Evolutionary conservation across 108 stramenopile species (phyloP).

Genomic region (Chaetoceros tenuissimus): DNA sequence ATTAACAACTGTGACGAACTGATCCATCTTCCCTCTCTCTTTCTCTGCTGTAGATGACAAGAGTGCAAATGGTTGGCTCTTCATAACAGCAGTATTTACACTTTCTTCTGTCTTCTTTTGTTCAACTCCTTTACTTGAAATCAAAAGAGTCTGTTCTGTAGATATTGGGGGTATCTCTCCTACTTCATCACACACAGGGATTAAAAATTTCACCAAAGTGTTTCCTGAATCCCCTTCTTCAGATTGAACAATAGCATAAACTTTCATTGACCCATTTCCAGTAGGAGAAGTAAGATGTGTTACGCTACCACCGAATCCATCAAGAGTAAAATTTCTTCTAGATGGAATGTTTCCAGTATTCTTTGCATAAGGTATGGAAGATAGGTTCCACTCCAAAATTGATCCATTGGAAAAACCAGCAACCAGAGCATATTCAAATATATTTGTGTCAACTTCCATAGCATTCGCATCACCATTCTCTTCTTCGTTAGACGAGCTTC

Average conservation of each 20-base stretch:
- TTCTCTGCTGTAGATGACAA: slow-evolving; percentile 2
- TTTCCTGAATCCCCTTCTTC: not conserved
- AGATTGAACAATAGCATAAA: not conserved
- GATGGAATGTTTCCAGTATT: not conserved
- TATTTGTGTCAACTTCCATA: not conserved
- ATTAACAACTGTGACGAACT: slow-evolving; percentile 18
- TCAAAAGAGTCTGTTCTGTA: not conserved
- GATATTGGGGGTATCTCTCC: not conserved
- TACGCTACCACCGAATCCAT: not conserved
- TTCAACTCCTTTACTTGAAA: not conserved
- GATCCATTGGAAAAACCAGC: not conserved
- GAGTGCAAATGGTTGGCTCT: slow-evolving; percentile 12
- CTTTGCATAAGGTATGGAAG: not conserved
- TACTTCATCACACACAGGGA: not conserved
- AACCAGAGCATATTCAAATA: not conserved
- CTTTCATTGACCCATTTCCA: not conserved
- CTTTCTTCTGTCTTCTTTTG: not conserved
- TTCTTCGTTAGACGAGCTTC: not conserved
- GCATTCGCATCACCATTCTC: not conserved
- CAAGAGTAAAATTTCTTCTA: not conserved
- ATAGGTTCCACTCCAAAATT: not conserved
- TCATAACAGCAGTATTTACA: not conserved
- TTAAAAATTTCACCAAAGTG: not conserved
- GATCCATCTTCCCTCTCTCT: not conserved
- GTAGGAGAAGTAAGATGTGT: not conserved